phyloP scores from a whole-genome alignment of 2,329 filamentous ascomycete species.

The Blastomyces parvus region DNA sequence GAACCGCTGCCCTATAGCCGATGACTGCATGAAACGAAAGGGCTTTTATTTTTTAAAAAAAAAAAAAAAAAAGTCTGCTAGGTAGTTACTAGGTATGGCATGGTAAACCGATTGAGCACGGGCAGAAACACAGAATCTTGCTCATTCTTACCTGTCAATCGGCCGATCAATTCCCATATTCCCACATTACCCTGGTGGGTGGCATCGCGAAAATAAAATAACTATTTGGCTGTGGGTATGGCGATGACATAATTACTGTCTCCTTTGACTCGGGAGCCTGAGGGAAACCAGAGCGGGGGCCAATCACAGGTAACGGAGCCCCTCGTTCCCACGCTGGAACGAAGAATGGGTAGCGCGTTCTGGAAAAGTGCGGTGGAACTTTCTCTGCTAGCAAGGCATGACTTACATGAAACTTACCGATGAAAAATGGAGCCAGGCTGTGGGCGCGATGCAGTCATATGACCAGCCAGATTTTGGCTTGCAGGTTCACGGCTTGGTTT shows the following conservation, averaged over 20 bases:
- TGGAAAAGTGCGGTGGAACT: constrained; percentile 3
- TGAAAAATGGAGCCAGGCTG: neutral
- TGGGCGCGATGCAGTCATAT: neutral
- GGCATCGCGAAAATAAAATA: neutral
- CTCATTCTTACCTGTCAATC: neutral
- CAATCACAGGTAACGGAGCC: neutral
- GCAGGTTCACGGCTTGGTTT: neutral
- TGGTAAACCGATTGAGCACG: neutral
- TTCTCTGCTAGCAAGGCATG: neutral
- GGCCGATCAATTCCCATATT: neutral
- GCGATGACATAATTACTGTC: neutral
- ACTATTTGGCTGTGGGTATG: neutral
- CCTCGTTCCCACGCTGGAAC: neutral
- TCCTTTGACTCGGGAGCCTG: neutral
- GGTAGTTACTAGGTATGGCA: neutral
- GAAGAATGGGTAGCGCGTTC: neutral
- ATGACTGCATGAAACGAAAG: neutral
- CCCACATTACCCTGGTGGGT: neutral
- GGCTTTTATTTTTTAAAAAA: too few relatives aligned
- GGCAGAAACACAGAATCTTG: neutral
- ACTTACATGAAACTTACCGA: neutral
- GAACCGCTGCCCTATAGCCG: neutral
- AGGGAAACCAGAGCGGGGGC: neutral
- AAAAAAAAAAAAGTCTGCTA: neutral
- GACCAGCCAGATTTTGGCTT: neutral